phyloP scores from a whole-genome alignment of 2,329 filamentous ascomycete genomes.

The Neofusicoccum parvum region DNA sequence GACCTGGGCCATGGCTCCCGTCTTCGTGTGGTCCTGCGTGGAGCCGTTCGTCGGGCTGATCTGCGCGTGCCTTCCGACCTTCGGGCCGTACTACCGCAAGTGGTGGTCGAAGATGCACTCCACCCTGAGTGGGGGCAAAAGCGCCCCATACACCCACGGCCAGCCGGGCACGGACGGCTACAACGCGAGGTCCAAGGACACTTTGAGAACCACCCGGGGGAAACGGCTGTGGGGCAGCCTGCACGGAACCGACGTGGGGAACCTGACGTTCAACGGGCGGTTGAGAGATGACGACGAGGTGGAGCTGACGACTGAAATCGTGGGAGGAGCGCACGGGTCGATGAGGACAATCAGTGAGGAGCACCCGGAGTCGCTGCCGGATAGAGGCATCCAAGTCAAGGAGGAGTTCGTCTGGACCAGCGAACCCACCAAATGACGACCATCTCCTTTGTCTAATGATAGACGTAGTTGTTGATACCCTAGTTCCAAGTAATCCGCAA shows the following conservation, averaged over 20 bases:
- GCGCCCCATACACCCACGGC: neutral
- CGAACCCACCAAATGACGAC: neutral
- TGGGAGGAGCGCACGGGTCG: neutral
- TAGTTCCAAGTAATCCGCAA: too few relatives aligned
- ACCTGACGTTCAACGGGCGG: neutral
- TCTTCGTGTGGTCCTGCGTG: constrained; percentile 38
- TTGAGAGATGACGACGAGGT: constrained; percentile 5
- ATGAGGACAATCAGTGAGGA: neutral
- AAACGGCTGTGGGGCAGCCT: neutral
- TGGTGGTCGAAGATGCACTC: neutral
- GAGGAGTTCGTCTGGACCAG: neutral
- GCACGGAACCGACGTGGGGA: neutral
- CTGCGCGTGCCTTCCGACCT: constrained; percentile 36
- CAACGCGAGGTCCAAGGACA: neutral
- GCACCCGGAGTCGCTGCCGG: neutral
- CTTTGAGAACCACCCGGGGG: neutral
- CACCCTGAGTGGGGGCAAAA: neutral
- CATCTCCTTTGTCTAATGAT: neutral
- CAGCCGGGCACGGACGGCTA: neutral
- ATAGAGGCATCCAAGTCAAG: neutral
- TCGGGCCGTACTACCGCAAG: constrained; percentile 7
- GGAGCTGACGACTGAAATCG: neutral
- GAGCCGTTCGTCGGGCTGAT: constrained; percentile 42
- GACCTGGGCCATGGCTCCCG: constrained; percentile 33
- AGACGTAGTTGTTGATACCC: neutral